phyloP scores from a whole-genome alignment of 1,284 basidiomycete genomes.

The Ustilago tritici region DNA sequence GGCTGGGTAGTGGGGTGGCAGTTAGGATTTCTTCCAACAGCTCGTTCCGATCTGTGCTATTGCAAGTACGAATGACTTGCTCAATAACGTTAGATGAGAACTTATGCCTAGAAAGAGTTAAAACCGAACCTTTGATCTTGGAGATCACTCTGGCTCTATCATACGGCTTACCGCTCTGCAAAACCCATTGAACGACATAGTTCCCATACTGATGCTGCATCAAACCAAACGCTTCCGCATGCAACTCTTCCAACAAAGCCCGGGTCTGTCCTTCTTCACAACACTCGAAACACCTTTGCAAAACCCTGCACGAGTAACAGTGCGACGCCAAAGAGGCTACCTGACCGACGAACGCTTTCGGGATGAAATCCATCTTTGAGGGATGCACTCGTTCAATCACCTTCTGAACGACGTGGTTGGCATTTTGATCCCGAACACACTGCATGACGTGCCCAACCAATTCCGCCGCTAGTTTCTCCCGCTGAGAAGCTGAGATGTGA shows the following conservation, averaged over 20 bases:
- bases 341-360: slow-evolving; percentile 80
- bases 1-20: not conserved
- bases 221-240: slow-evolving; percentile 74
- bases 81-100: slow-evolving; percentile 98
- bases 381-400: slow-evolving; percentile 72
- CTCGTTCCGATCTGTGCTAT: slow-evolving; percentile 75
- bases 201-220: slow-evolving; percentile 75
- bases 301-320: slow-evolving; percentile 92
- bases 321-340: slow-evolving; percentile 88
- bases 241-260: slow-evolving; percentile 85
- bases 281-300: slow-evolving; percentile 92
- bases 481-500: slow-evolving; percentile 69
- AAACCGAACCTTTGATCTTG: slow-evolving; percentile 82
- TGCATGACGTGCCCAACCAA: slow-evolving; percentile 84
- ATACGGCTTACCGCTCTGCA: slow-evolving; percentile 80
- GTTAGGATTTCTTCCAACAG: slow-evolving; percentile 85
- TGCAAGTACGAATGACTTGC: slow-evolving; percentile 82
- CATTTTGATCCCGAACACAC: slow-evolving; percentile 92
- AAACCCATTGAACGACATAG: slow-evolving; percentile 93
- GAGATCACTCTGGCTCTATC: slow-evolving; percentile 80
- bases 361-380: slow-evolving; percentile 81
- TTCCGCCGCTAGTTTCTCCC: slow-evolving; percentile 72
- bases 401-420: slow-evolving; percentile 84
- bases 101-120: slow-evolving; percentile 79
- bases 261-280: slow-evolving; percentile 74